Base-by-base conservation (phyloP, 2,329 filamentous ascomycete genomes). In the Aspergillus sp. region DNA sequence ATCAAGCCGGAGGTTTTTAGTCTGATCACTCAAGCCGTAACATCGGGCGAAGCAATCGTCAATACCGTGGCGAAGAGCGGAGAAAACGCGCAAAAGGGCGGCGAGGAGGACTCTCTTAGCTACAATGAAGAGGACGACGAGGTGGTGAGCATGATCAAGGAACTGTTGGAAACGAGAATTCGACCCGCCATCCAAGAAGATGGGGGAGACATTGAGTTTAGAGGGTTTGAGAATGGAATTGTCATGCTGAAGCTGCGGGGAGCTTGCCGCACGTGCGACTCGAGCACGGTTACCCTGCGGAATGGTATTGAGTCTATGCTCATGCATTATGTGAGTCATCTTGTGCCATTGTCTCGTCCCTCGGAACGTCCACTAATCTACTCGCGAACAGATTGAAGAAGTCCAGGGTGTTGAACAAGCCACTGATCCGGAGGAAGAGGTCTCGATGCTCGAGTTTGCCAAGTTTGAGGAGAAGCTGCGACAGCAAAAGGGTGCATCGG, bases 281-380 rank as follows among this genome's bases (percentile, higher is more conserved):
- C 92, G 50, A 97, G 93, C 76, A 98, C 95, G 0, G 93, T 97
- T 41, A 99, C 95, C 31, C 79, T 99, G 68, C 97, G 96, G 84
- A 98, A 96, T 76, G 95, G 95, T 7, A 99, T 99, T 69, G 95
- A 99, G 84, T 92, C 91, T 68, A 98, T 99, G 95, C 78, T 98
- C 76, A 97, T 97, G 92, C 92, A 94, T 77, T 95, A 95, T 77
- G 91, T 93, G 78, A 85, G 90, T 87, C 50, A 41, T 19, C 57
- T 57, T 46, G 57, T 49, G 23, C 57, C 55, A 6, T 34, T 56
- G 25, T 28, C 51, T 48, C 54, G n/a, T 45, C 3, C 57, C 23
- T 34, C 6, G 8, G 28, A 23, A 45, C 8, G 22, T 17, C 19
- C n/a, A 52, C 28, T 65, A 59, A 68, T 57, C 38, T 54, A 48